A percentile compares a stretch with the other conserved stretches of the same genome.
phyloP scores from a whole-genome alignment of 2,329 filamentous ascomycete species.

The Anthostomella pinea region DNA sequence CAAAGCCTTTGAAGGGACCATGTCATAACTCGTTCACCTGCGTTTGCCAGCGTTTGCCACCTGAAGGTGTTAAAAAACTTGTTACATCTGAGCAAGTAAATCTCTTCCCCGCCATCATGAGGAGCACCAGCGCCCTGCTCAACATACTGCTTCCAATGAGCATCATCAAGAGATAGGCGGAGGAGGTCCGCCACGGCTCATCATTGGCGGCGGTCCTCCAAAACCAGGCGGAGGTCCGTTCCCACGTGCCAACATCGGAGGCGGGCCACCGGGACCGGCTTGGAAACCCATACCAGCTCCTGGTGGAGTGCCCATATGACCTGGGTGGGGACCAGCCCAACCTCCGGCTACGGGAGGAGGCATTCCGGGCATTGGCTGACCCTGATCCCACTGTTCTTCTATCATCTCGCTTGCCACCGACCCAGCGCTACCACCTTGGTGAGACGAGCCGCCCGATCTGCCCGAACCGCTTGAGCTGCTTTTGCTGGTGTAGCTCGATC shows the following conservation, averaged over 20 bases:
- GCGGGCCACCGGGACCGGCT: slow-evolving; percentile 17
- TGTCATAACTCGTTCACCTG: slow-evolving; percentile 9
- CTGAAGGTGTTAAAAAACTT: neutral
- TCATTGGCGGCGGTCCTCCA: slow-evolving; percentile 3
- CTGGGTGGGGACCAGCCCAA: slow-evolving; percentile 12
- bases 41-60: slow-evolving; percentile 1
- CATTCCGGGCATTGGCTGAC: slow-evolving; percentile 17
- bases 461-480: slow-evolving; percentile 15
- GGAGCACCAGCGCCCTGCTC: too few species aligned
- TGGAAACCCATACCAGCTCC: neutral
- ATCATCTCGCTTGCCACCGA: slow-evolving; percentile 14
- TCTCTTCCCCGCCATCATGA: too few species aligned
- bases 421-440: slow-evolving; percentile 7
- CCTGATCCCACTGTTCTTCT: slow-evolving; percentile 15
- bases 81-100: too few species aligned
- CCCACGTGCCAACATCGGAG: slow-evolving; percentile 10
- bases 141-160: too few species aligned
- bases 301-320: slow-evolving; percentile 4
- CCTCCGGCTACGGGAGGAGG: slow-evolving; percentile 17
- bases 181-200: slow-evolving; percentile 1
- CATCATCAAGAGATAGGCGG: neutral
- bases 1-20: slow-evolving; percentile 40
- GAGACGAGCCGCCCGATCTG: slow-evolving; percentile 13
- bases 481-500: slow-evolving; percentile 14
- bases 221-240: too few species aligned